Evolutionary conservation across 169 alveolate genomes (phyloP).

Genomic region (Haemoproteus tartakovskyi): DNA sequence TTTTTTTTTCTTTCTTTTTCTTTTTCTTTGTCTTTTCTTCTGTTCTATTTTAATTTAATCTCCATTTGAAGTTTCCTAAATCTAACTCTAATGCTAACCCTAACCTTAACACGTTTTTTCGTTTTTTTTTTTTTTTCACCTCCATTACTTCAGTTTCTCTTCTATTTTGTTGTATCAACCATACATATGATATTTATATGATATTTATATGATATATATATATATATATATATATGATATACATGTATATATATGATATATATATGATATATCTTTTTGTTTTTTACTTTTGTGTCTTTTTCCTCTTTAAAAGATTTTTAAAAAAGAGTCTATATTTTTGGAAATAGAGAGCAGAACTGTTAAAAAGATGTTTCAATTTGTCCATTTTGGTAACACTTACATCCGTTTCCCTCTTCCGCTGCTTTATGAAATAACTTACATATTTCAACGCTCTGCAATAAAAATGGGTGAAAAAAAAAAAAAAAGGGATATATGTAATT

Average conservation of each 20-base stretch:
- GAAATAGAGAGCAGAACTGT: constrained; percentile 30
- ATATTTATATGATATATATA: too few species aligned
- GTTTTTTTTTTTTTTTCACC: not conserved
- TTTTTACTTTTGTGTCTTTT: constrained; percentile 16
- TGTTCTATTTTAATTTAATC: too few species aligned
- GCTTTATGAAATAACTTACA: constrained; percentile 36
- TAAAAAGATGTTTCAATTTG: constrained; percentile 3
- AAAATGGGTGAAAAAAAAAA: not conserved
- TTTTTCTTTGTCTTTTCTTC: too few species aligned
- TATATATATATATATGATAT: too few species aligned
- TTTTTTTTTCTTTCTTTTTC: too few species aligned
- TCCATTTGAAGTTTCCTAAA: too few species aligned
- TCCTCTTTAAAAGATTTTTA: constrained; percentile 28
- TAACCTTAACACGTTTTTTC: too few species aligned
- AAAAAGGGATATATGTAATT: not conserved
- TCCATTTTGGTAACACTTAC: constrained; percentile 27
- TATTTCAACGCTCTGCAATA: constrained; percentile 42
- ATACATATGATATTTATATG: too few species aligned
- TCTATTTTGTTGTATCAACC: too few species aligned
- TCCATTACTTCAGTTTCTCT: not conserved
- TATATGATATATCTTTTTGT: not conserved
- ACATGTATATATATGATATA: not conserved
- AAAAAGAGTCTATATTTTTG: constrained; percentile 55
- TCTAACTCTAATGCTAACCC: too few species aligned
- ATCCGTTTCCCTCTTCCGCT: constrained; percentile 18